A percentile compares a stretch with the other conserved stretches of the same genome.
phyloP scores from a whole-genome alignment of 2,329 filamentous ascomycete species.

The Aspergillus sp. region DNA sequence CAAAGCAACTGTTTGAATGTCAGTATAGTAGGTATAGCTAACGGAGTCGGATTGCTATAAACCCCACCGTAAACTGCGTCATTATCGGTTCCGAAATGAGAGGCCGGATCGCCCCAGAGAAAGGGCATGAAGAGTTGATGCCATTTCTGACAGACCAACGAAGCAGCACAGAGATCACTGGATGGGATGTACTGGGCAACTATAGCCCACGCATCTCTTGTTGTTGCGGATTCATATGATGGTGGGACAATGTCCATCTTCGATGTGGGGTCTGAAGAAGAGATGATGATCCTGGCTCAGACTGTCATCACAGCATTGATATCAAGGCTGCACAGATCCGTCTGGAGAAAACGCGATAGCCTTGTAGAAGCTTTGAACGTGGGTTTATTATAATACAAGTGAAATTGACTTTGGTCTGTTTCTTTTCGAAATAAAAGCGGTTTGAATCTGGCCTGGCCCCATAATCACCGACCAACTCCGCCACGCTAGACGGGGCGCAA shows the following conservation, averaged over 20 bases:
- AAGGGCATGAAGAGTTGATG: slow-evolving; percentile 55
- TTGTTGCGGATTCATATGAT: slow-evolving; percentile 55
- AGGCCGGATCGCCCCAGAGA: slow-evolving; percentile 60
- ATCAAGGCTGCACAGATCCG: neutral
- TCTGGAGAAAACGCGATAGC: too few species aligned
- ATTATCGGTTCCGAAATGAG: slow-evolving; percentile 57
- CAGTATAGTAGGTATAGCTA: neutral
- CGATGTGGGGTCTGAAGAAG: neutral
- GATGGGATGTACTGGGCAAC: slow-evolving; percentile 55
- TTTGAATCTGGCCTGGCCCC: too few species aligned
- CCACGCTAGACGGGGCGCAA: too few species aligned
- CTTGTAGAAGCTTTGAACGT: too few species aligned
- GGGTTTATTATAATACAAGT: too few species aligned
- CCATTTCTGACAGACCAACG: slow-evolving; percentile 54
- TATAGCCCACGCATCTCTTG: slow-evolving; percentile 52
- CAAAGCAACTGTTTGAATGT: slow-evolving; percentile 44
- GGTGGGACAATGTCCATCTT: slow-evolving; percentile 55
- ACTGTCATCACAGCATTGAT: neutral
- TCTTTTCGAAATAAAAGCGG: too few species aligned
- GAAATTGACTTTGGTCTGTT: too few species aligned
- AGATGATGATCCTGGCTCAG: neutral
- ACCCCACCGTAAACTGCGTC: slow-evolving; percentile 53
- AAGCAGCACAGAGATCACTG: slow-evolving; percentile 51
- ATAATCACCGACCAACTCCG: too few species aligned
- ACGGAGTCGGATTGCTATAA: neutral